Percentiles rank a stretch among this genome's conserved stretches.
Conservation (phyloP, 306 rosid genomes). For the Alnus rubra region DNA sequence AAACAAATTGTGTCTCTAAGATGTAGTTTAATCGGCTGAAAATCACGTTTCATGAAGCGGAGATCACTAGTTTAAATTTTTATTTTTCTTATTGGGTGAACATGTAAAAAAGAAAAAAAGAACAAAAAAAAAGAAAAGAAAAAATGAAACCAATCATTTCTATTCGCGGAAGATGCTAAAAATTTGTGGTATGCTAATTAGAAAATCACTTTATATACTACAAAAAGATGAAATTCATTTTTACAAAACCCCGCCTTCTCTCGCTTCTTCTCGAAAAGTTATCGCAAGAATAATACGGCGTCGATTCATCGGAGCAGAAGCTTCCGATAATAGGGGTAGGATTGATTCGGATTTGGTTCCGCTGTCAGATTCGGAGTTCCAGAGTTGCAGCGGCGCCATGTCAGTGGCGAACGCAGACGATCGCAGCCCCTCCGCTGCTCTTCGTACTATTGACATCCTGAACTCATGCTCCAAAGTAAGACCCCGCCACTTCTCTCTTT, state of each 20-base stretch:
- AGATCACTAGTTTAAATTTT: too few species aligned
- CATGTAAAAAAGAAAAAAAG: too few species aligned
- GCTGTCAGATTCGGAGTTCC: not conserved
- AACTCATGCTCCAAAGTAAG: slow-evolving; percentile 56
- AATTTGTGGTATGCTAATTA: too few species aligned
- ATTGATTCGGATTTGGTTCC: not conserved
- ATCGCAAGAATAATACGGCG: not conserved
- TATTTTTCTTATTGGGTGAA: too few species aligned
- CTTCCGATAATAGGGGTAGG: not conserved
- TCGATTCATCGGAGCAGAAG: not conserved
- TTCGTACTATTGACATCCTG: slow-evolving; percentile 55
- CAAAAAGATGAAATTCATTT: too few species aligned
- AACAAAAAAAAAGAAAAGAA: too few species aligned
- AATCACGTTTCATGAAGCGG: too few species aligned
- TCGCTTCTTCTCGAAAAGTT: not conserved
- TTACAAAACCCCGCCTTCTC: not conserved
- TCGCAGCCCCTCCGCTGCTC: slow-evolving; percentile 35
- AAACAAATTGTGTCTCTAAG: too few species aligned
- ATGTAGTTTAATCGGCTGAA: too few species aligned
- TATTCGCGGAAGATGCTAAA: too few species aligned
- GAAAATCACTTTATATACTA: too few species aligned
- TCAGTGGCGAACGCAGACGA: slow-evolving; percentile 23
- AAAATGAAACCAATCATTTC: too few species aligned
- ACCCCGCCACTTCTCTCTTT: not conserved
- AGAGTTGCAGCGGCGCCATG: slow-evolving; percentile 24